Percentiles rank a stretch among this genome's conserved stretches.
Evolutionary conservation across 495 filamentous ascomycete species (phyloP).

Genomic region (Penicillium alfredii): DNA sequence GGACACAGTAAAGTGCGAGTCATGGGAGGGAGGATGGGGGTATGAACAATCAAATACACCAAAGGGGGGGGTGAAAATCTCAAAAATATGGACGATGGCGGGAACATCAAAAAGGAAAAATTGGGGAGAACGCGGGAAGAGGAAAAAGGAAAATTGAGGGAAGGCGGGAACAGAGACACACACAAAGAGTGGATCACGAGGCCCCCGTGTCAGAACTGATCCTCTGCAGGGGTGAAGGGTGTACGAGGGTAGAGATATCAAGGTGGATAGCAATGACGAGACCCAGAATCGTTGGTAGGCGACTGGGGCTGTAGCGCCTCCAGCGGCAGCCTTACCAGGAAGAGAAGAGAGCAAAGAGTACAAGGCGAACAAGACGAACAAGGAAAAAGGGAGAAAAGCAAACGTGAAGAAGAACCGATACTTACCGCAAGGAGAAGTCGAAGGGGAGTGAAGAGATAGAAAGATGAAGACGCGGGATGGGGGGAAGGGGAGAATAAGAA

Average conservation of each 20-base stretch:
- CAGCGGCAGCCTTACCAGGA: too few species aligned
- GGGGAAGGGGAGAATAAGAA: too few species aligned
- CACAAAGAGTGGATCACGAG: constrained; percentile 23
- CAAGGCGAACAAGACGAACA: too few species aligned
- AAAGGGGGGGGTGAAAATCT: constrained; percentile 23
- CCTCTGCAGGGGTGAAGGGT: constrained; percentile 26
- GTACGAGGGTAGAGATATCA: constrained; percentile 18
- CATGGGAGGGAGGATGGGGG: neutral
- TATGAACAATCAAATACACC: constrained; percentile 10
- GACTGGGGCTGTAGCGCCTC: too few species aligned
- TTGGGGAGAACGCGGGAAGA: constrained; percentile 10
- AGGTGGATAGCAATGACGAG: constrained; percentile 17
- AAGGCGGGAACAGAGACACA: constrained; percentile 14
- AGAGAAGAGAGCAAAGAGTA: too few species aligned
- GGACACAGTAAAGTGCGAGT: too few species aligned
- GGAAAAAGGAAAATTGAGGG: constrained; percentile 11
- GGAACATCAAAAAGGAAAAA: constrained; percentile 7
- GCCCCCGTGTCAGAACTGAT: constrained; percentile 23
- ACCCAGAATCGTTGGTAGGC: too few species aligned
- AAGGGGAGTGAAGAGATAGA: constrained; percentile 1
- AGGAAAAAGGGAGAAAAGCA: too few species aligned
- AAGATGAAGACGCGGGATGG: too few species aligned
- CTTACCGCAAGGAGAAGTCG: too few species aligned
- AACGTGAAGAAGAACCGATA: too few species aligned
- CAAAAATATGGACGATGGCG: constrained; percentile 6